A percentile compares a stretch with the other conserved stretches of the same genome.
Evolutionary conservation across 495 filamentous ascomycete species (phyloP).

Genomic region (Podospora conica): DNA sequence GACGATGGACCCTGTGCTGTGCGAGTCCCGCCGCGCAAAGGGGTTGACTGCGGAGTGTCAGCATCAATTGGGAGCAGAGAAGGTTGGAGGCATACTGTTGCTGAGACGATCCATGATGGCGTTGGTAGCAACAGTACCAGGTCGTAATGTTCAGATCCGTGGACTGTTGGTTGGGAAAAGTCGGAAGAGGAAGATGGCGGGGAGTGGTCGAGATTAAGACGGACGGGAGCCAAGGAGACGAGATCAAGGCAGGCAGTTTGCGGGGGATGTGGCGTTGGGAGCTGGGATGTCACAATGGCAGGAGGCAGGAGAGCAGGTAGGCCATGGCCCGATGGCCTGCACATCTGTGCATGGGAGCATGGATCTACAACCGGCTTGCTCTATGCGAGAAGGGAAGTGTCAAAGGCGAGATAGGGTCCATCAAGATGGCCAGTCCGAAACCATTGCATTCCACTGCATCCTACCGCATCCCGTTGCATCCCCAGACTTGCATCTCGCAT

Average conservation of each 20-base stretch:
- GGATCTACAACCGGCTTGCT: neutral
- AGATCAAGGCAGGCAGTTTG: neutral
- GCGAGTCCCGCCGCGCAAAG: conserved; percentile 58
- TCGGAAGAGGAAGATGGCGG: neutral
- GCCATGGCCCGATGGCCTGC: neutral
- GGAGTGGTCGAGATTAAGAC: neutral
- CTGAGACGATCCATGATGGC: conserved; percentile 38
- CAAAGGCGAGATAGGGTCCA: neutral
- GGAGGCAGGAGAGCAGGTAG: neutral
- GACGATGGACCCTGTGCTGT: conserved; percentile 43
- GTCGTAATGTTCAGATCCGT: neutral
- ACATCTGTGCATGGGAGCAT: neutral
- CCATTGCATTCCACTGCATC: neutral
- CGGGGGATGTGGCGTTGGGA: neutral
- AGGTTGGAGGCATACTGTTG: conserved; percentile 27
- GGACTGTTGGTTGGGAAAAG: neutral
- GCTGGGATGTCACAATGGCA: neutral
- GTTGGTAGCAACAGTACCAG: neutral
- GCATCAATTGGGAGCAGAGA: conserved; percentile 1
- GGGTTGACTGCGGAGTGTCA: conserved; percentile 50
- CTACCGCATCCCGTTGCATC: neutral
- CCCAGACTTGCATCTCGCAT: neutral
- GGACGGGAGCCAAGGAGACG: neutral
- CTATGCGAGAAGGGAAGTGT: neutral
- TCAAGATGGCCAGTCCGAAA: neutral